Percentiles rank a stretch among this genome's conserved stretches.
Evolutionary conservation across 371 early-diverging fungal genomes (phyloP).

Genomic region (Mortierella sp.): DNA sequence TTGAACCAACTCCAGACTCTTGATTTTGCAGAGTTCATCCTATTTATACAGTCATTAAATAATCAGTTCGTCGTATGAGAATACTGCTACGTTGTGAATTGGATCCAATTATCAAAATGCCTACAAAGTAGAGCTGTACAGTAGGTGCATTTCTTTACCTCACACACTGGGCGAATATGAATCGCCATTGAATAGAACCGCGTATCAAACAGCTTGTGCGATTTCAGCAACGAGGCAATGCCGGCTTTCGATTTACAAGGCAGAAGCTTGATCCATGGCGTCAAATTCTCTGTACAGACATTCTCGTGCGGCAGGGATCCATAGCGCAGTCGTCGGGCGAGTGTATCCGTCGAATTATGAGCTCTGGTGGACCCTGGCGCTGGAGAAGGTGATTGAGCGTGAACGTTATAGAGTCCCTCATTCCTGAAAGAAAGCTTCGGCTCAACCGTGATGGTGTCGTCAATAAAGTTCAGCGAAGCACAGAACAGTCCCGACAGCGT

Average conservation of each 20-base stretch:
- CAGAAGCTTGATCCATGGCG: conserved; percentile 95
- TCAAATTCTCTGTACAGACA: conserved; percentile 97
- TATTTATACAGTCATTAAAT: conserved; percentile 5
- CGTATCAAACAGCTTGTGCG: conserved; percentile 89
- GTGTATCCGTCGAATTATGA: conserved; percentile 16
- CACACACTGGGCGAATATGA: conserved; percentile 68
- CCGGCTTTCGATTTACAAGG: conserved; percentile 95
- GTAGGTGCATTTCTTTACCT: conserved; percentile 51
- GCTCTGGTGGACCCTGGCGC: conserved; percentile 2
- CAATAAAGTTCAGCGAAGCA: conserved; percentile 94
- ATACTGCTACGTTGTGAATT: too few relatives aligned
- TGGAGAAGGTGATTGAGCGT: neutral
- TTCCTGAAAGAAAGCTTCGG: conserved; percentile 77
- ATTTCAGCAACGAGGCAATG: conserved; percentile 85
- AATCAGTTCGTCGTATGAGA: too few relatives aligned
- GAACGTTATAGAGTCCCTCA: conserved; percentile 54
- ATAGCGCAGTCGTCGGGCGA: conserved; percentile 67
- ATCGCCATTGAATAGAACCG: conserved; percentile 92
- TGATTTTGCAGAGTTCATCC: conserved; percentile 46
- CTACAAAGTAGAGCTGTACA: neutral
- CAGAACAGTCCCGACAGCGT: conserved; percentile 94
- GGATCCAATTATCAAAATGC: neutral
- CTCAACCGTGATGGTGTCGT: conserved; percentile 78
- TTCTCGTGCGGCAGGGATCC: conserved; percentile 90
- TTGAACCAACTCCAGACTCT: conserved; percentile 64